Evolutionary conservation across 2,329 filamentous ascomycete species (phyloP).

Genomic region (Anthostomella pinea): DNA sequence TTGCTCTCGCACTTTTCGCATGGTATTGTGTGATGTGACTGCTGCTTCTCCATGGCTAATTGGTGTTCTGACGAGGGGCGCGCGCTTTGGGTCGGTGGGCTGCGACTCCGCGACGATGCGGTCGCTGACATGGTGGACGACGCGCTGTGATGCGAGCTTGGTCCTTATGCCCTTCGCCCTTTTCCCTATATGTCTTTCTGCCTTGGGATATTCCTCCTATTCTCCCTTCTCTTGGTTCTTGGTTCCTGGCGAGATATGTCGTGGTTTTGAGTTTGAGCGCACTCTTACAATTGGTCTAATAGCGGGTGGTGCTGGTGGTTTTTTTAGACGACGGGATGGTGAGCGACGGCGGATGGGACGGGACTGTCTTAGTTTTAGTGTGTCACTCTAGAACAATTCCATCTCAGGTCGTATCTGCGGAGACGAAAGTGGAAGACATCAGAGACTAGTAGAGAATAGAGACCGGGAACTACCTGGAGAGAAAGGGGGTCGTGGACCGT

Average conservation of each 20-base stretch:
- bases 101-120: constrained; percentile 19
- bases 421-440: constrained; percentile 4
- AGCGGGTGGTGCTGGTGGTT: constrained; percentile 1
- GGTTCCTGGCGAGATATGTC: too few species aligned
- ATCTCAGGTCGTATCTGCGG: constrained; percentile 5
- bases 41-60: constrained; percentile 9
- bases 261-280: too few species aligned
- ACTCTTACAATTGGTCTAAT: too few species aligned
- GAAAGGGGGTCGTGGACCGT: constrained; percentile 1
- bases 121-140: constrained; percentile 21
- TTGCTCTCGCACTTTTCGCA: constrained; percentile 11
- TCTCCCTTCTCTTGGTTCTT: too few species aligned
- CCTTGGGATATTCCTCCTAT: too few species aligned
- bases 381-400: constrained; percentile 9
- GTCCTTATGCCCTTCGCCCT: too few species aligned
- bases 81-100: constrained; percentile 15
- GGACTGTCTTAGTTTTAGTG: too few species aligned
- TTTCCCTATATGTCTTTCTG: too few species aligned
- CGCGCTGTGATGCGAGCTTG: too few species aligned
- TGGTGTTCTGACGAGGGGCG: constrained; percentile 15
- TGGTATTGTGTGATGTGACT: constrained; percentile 5
- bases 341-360: not conserved
- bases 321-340: constrained; percentile 3
- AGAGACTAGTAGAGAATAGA: not conserved
- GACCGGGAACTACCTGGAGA: not conserved